Evolutionary conservation across 495 filamentous ascomycete genomes (phyloP).

Genomic region (Aspergillus conjunctus): DNA sequence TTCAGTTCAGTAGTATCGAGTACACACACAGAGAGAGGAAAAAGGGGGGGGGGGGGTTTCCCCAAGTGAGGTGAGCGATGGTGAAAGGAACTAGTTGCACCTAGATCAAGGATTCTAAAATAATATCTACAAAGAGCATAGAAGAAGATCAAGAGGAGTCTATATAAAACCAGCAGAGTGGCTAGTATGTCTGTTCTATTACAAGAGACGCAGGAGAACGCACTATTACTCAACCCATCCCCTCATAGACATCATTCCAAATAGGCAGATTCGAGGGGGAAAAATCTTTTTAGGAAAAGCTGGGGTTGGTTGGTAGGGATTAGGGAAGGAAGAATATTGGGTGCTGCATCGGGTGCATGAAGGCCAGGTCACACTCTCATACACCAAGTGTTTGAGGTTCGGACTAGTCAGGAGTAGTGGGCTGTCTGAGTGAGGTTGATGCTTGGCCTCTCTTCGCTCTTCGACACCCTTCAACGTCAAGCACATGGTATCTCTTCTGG

Average conservation of each 20-base stretch:
- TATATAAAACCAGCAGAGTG: neutral
- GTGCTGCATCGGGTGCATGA: conserved; percentile 17
- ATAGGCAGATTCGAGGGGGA: neutral
- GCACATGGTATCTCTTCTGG: neutral
- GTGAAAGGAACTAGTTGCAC: neutral
- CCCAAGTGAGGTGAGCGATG: neutral
- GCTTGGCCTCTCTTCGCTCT: neutral
- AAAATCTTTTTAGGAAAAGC: neutral
- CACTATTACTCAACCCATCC: neutral
- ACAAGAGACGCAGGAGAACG: neutral
- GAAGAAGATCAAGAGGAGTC: neutral
- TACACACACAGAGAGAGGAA: no score
- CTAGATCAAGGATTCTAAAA: neutral
- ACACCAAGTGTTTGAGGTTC: conserved; percentile 25
- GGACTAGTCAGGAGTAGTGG: conserved; percentile 13
- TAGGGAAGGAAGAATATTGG: conserved; percentile 12
- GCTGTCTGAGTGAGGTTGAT: neutral
- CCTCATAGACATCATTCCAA: neutral
- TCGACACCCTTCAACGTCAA: neutral
- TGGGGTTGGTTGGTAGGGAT: conserved; percentile 13
- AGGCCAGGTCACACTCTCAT: conserved; percentile 12
- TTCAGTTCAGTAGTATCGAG: neutral
- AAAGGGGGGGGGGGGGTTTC: neutral
- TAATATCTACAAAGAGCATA: neutral
- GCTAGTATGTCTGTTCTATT: neutral